phyloP scores from a whole-genome alignment of 192 early-diverging fungal genomes.

The Coemansia sp. region DNA sequence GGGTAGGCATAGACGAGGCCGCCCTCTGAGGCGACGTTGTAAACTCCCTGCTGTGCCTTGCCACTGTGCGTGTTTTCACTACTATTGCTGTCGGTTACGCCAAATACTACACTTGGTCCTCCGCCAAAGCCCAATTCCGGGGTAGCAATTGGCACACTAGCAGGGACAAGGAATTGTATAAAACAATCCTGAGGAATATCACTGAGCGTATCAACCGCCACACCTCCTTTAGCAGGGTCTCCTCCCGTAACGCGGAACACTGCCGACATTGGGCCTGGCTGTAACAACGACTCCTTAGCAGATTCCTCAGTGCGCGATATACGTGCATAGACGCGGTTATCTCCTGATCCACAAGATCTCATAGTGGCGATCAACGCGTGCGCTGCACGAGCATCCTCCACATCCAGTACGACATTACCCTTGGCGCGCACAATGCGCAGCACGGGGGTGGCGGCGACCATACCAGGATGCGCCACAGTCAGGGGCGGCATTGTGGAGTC shows the following conservation, averaged over 20 bases:
- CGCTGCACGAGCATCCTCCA: constrained; percentile 29
- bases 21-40: constrained; percentile 32
- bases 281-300: background rate
- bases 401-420: constrained; percentile 53
- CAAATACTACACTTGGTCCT: constrained; percentile 5
- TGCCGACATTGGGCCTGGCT: background rate
- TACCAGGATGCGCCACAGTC: background rate
- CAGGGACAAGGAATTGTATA: constrained; percentile 42
- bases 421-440: constrained; percentile 32
- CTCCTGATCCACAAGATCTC: background rate
- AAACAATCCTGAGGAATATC: constrained; percentile 30
- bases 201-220: constrained; percentile 39
- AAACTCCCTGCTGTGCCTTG: background rate
- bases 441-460: background rate
- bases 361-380: constrained; percentile 33
- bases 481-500: background rate
- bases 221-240: constrained; percentile 48
- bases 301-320: constrained; percentile 1
- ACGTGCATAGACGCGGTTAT: constrained; percentile 33
- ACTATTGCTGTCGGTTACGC: background rate
- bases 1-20: constrained; percentile 41
- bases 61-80: background rate
- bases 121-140: background rate
- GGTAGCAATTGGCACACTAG: background rate
- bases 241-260: constrained; percentile 51